Conservation (phyloP, 192 early-diverging fungal species). For the Entophlyctis luteolus region DNA sequence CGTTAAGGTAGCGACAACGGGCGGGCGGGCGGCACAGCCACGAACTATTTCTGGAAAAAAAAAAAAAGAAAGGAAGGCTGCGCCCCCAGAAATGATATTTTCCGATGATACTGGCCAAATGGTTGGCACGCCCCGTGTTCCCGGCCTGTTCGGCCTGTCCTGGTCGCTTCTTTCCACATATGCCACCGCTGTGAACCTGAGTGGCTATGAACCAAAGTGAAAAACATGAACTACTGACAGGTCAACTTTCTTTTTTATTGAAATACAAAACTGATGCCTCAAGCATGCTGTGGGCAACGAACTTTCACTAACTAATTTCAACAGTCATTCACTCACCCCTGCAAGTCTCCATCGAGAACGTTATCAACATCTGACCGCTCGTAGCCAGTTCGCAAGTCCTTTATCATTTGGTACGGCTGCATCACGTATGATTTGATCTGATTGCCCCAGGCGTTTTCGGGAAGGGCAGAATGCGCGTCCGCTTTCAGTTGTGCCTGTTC, state of each 20-base stretch:
- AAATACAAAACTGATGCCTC: constrained; percentile 30
- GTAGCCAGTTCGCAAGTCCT: constrained; percentile 52
- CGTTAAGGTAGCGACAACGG: neutral
- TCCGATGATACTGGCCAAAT: too few relatives aligned
- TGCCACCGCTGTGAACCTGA: too few relatives aligned
- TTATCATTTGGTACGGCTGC: constrained; percentile 62
- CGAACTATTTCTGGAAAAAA: too few relatives aligned
- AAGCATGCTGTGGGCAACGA: neutral
- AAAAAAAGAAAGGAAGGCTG: too few relatives aligned
- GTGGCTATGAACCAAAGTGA: too few relatives aligned
- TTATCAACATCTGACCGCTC: constrained; percentile 42
- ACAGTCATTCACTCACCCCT: constrained; percentile 6
- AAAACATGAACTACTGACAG: too few relatives aligned
- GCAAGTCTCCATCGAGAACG: constrained; percentile 53
- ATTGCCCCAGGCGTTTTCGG: constrained; percentile 54
- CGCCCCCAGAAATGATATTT: too few relatives aligned
- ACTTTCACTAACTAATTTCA: neutral
- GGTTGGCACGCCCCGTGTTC: too few relatives aligned
- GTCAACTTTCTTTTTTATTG: constrained; percentile 68
- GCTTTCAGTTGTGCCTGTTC: constrained; percentile 42
- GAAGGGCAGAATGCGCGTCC: constrained; percentile 26
- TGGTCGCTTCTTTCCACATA: too few relatives aligned
- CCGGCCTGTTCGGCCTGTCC: too few relatives aligned
- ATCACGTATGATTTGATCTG: constrained; percentile 60
- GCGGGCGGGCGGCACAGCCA: too few relatives aligned